These are phyloP conservation scores for Monilinia polystroma DNA, from an alignment of 2,329 filamentous ascomycete species.

Conservation along the genomic window DNA sequence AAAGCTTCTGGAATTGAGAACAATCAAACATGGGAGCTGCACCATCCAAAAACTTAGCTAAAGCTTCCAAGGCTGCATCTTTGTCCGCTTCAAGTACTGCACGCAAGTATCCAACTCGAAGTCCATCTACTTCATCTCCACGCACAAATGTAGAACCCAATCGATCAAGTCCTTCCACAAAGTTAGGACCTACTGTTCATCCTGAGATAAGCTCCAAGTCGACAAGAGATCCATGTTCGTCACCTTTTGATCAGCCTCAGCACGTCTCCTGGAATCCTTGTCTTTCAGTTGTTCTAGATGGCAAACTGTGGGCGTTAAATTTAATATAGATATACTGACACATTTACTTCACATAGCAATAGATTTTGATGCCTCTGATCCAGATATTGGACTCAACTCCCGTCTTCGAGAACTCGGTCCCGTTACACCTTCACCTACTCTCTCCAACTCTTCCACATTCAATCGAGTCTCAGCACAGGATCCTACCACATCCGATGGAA, in stretches of 20 bases:
- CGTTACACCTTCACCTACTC: slow-evolving; percentile 36
- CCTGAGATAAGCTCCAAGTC: slow-evolving; percentile 21
- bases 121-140: slow-evolving; percentile 26
- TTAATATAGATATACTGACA: neutral
- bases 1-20: neutral
- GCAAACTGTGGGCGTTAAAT: neutral
- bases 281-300: neutral
- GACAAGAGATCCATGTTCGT: slow-evolving; percentile 24
- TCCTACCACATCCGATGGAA: slow-evolving; percentile 17
- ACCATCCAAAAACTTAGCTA: slow-evolving; percentile 34
- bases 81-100: slow-evolving; percentile 26
- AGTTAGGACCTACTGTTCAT: slow-evolving; percentile 24
- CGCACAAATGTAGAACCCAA: slow-evolving; percentile 23
- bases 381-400: slow-evolving; percentile 29
- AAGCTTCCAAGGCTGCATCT: slow-evolving; percentile 29
- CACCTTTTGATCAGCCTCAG: neutral
- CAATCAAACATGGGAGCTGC: slow-evolving; percentile 34
- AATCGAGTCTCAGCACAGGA: slow-evolving; percentile 16
- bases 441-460: slow-evolving; percentile 37
- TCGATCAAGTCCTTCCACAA: slow-evolving; percentile 20
- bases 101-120: slow-evolving; percentile 38
- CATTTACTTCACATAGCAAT: slow-evolving; percentile 18
- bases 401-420: slow-evolving; percentile 36
- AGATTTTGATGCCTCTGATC: slow-evolving; percentile 27
- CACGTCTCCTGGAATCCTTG: neutral